Conservation (phyloP, 306 rosid genomes). For the Trifolium dubium region DNA sequence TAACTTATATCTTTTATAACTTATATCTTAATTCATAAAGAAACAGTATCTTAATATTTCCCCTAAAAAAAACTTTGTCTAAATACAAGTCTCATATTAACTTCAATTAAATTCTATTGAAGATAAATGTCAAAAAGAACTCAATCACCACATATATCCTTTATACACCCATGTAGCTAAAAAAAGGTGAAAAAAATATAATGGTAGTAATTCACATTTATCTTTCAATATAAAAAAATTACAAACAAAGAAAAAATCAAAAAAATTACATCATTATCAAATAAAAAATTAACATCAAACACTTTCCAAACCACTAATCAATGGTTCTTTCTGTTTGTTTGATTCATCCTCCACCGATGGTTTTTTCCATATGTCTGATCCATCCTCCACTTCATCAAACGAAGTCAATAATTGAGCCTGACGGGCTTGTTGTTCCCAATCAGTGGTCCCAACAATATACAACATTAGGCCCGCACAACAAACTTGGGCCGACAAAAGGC, state of each 20-base stretch:
- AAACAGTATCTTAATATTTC: not conserved
- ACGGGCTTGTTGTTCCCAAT: constrained; percentile 75
- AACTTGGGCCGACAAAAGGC: constrained; percentile 80
- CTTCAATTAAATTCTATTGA: not conserved
- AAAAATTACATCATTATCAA: constrained; percentile 18
- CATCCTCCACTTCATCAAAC: constrained; percentile 7
- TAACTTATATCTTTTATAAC: no score
- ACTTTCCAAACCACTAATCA: constrained; percentile 42
- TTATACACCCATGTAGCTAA: constrained; percentile 3
- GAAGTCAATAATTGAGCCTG: constrained; percentile 61
- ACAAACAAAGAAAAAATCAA: constrained; percentile 15
- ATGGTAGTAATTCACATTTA: constrained; percentile 34
- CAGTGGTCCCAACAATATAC: constrained; percentile 75
- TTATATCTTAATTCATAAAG: no score
- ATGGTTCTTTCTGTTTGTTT: constrained; percentile 45
- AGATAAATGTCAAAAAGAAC: not conserved
- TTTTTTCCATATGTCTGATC: not conserved
- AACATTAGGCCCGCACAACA: constrained; percentile 88
- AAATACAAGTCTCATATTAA: not conserved
- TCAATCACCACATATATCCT: not conserved
- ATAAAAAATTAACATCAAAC: constrained; percentile 9
- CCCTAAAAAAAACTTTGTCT: not conserved
- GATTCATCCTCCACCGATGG: not conserved
- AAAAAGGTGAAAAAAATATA: constrained; percentile 8
- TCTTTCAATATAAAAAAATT: constrained; percentile 25